A percentile compares a stretch with the other conserved stretches of the same genome.
phyloP scores from a whole-genome alignment of 2,329 filamentous ascomycete species.

The Epichloe hybrida region DNA sequence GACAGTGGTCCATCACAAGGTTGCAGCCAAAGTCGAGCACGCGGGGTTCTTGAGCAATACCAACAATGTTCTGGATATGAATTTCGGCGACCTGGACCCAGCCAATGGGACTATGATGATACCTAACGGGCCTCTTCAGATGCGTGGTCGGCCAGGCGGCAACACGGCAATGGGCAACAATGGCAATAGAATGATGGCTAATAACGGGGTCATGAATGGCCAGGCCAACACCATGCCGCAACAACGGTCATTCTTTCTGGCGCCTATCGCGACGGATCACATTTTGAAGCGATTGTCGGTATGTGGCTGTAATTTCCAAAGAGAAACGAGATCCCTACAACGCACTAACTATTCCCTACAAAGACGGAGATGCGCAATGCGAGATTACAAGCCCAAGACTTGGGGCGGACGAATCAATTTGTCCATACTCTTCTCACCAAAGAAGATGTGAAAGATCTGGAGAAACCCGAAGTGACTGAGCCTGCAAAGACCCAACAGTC shows the following conservation, averaged over 20 bases:
- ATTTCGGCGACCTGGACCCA: slow-evolving; percentile 82
- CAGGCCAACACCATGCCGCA: slow-evolving; percentile 50
- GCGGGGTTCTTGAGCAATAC: slow-evolving; percentile 68
- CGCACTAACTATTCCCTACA: background rate
- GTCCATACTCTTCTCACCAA: slow-evolving; percentile 63
- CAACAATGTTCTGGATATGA: slow-evolving; percentile 73
- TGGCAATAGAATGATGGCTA: slow-evolving; percentile 46
- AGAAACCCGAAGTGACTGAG: slow-evolving; percentile 36
- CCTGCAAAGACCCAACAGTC: slow-evolving; percentile 31
- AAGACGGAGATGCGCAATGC: slow-evolving; percentile 80
- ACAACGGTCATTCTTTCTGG: slow-evolving; percentile 73
- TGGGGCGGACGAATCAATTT: slow-evolving; percentile 71
- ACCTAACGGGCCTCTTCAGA: slow-evolving; percentile 53
- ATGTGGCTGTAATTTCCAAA: slow-evolving; percentile 8
- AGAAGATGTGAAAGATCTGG: slow-evolving; percentile 48
- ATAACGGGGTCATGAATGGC: slow-evolving; percentile 29
- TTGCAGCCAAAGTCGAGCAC: slow-evolving; percentile 91
- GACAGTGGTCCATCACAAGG: slow-evolving; percentile 96
- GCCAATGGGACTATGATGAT: slow-evolving; percentile 62
- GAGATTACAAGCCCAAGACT: slow-evolving; percentile 73
- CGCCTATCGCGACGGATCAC: slow-evolving; percentile 83
- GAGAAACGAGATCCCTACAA: background rate
- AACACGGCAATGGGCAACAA: slow-evolving; percentile 50
- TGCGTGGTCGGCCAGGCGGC: slow-evolving; percentile 56
- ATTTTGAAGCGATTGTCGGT: slow-evolving; percentile 56